These are phyloP conservation scores for Zasmidium cellare DNA, from an alignment of 2,329 filamentous ascomycete genomes.

Conservation along the genomic window DNA sequence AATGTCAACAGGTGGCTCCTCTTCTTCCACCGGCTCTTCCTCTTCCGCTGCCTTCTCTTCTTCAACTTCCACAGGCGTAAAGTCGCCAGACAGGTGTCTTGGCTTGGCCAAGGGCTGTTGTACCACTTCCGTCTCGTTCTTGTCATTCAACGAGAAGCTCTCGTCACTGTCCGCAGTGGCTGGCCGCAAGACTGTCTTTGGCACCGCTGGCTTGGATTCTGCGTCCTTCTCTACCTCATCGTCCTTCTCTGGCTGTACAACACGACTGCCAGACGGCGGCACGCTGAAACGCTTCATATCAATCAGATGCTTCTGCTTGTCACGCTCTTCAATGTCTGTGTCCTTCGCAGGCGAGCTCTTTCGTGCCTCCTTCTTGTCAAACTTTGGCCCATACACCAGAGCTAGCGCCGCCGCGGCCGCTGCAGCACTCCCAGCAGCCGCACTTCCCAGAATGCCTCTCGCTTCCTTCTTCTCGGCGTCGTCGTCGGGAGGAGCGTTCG, in stretches of 20 bases:
- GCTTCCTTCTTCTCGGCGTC: conserved; percentile 9
- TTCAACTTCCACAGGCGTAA: neutral
- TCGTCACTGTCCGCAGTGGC: conserved; percentile 4
- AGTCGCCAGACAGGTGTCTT: neutral
- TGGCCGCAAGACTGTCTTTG: neutral
- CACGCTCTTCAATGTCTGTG: conserved; percentile 12
- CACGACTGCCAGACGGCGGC: conserved; percentile 3
- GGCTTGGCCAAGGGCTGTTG: neutral
- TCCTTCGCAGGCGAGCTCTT: conserved; percentile 1
- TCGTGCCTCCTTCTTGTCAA: conserved; percentile 2
- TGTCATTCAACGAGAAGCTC: conserved; percentile 13
- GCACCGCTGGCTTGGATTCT: neutral
- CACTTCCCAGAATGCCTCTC: conserved; percentile 14
- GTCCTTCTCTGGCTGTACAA: neutral
- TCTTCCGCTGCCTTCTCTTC: too few species aligned
- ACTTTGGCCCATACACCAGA: conserved; percentile 10
- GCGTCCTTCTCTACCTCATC: neutral
- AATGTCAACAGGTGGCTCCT: conserved; percentile 29
- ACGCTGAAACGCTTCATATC: conserved; percentile 18
- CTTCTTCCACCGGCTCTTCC: neutral
- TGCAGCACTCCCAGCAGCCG: conserved; percentile 17
- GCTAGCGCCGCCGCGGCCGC: conserved; percentile 15
- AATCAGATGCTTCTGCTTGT: conserved; percentile 14
- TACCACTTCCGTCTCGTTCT: neutral
- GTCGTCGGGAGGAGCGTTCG: conserved; percentile 8